Evolutionary conservation across 257 asterid genomes (phyloP).

Genomic region (Solanum chmielewskii): DNA sequence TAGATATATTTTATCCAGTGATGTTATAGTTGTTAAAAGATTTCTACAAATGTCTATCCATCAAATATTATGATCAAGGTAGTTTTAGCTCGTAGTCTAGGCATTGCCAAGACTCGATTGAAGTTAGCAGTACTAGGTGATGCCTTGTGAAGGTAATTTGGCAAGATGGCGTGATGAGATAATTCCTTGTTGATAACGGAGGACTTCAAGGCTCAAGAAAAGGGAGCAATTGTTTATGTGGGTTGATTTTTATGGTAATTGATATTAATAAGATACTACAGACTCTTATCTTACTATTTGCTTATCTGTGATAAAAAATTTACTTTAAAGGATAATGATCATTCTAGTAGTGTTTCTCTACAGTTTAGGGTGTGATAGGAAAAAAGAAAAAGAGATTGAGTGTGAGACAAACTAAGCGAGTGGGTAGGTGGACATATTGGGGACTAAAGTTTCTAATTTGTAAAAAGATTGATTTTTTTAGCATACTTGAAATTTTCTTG

Average conservation of each 20-base stretch:
- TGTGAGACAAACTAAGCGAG: neutral
- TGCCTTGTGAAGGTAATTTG: neutral
- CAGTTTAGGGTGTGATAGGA: neutral
- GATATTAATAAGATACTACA: neutral
- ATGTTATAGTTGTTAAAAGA: neutral
- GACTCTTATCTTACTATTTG: neutral
- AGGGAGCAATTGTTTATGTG: neutral
- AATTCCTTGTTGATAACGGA: neutral
- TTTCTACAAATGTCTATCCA: neutral
- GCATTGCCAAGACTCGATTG: no score
- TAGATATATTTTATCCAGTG: neutral
- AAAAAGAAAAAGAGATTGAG: neutral
- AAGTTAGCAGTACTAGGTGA: neutral
- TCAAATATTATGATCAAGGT: neutral
- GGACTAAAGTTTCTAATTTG: neutral
- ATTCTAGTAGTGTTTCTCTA: neutral
- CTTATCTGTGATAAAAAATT: neutral
- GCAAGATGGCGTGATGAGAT: neutral
- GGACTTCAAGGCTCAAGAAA: neutral
- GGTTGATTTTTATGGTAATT: neutral
- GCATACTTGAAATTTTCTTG: neutral
- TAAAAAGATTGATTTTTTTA: neutral
- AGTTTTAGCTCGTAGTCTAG: no score
- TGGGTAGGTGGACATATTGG: neutral
- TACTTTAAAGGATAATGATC: neutral